phyloP scores from a whole-genome alignment of 2,329 filamentous ascomycete species.

The Fusarium sp. region DNA sequence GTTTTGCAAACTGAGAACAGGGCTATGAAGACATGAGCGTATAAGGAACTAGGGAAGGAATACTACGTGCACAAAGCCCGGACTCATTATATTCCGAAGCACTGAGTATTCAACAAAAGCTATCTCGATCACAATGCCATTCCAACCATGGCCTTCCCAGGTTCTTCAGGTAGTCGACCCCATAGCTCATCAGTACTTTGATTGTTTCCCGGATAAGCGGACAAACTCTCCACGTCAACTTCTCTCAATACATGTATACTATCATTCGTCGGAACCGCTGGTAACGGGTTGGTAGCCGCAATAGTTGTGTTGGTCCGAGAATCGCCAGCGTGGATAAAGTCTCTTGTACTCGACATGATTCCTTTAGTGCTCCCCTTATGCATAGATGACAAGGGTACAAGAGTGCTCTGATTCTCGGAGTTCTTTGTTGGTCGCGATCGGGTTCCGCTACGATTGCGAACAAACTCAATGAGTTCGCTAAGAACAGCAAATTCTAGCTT shows the following conservation, averaged over 20 bases:
- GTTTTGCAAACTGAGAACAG: too few relatives aligned
- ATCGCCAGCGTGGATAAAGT: not conserved
- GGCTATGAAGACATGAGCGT: too few relatives aligned
- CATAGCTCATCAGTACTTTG: slow-evolving; percentile 25
- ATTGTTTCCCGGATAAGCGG: not conserved
- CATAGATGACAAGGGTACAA: slow-evolving; percentile 13
- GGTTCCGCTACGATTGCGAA: slow-evolving; percentile 27
- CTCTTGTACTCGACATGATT: not conserved
- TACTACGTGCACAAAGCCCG: too few relatives aligned
- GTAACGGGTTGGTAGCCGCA: not conserved
- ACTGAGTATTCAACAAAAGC: too few relatives aligned
- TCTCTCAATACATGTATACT: slow-evolving; percentile 24
- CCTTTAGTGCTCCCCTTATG: not conserved
- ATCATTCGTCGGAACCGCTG: not conserved
- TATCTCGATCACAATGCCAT: not conserved
- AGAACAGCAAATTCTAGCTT: slow-evolving; percentile 51
- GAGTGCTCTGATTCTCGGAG: not conserved
- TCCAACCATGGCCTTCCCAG: not conserved
- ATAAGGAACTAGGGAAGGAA: too few relatives aligned
- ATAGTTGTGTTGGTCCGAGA: not conserved
- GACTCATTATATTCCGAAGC: too few relatives aligned
- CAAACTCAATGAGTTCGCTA: slow-evolving; percentile 49
- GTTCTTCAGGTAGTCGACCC: not conserved
- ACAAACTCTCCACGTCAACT: slow-evolving; percentile 24
- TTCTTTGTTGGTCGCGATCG: not conserved